Evolutionary conservation across 768 basidiomycete species (phyloP).

Genomic region (Tricholoma saponaceum): DNA sequence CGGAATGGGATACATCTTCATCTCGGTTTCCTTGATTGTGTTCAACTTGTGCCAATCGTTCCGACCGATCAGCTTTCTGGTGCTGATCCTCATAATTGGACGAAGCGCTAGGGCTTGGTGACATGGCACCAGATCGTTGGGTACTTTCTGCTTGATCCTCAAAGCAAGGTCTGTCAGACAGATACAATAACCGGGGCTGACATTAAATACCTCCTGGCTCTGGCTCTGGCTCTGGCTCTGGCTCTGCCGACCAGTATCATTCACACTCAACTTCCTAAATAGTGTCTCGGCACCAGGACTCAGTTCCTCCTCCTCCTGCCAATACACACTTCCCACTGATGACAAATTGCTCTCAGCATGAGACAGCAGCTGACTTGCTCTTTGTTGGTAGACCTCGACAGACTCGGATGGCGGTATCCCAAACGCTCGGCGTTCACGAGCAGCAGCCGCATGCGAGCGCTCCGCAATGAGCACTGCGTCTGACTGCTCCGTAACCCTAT

Average conservation of each 20-base stretch:
- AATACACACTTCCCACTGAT: conserved; percentile 34
- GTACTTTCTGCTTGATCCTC: not conserved
- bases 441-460: conserved; percentile 30
- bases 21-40: conserved; percentile 12
- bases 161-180: not conserved
- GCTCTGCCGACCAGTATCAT: conserved; percentile 11
- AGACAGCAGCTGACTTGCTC: conserved; percentile 19
- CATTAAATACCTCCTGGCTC: conserved; percentile 10
- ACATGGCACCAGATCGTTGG: conserved; percentile 3
- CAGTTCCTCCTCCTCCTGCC: conserved; percentile 36
- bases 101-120: conserved; percentile 12
- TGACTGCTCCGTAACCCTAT: not conserved
- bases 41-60: not conserved
- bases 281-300: conserved; percentile 48
- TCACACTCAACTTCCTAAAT: conserved; percentile 35
- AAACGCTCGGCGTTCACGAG: conserved; percentile 45
- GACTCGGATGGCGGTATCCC: conserved; percentile 46
- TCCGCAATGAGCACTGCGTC: conserved; percentile 20
- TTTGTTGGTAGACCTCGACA: conserved; percentile 23
- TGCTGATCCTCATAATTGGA: conserved; percentile 15
- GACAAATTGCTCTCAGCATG: conserved; percentile 47
- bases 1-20: conserved; percentile 2
- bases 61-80: not conserved
- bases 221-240: conserved; percentile 2
- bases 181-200: too few species aligned